A percentile compares a stretch with the other conserved stretches of the same genome.
These are phyloP conservation scores for Cymbopogon flexuosus DNA, from an alignment of 202 grass and related monocot species.

Conservation along the genomic window DNA sequence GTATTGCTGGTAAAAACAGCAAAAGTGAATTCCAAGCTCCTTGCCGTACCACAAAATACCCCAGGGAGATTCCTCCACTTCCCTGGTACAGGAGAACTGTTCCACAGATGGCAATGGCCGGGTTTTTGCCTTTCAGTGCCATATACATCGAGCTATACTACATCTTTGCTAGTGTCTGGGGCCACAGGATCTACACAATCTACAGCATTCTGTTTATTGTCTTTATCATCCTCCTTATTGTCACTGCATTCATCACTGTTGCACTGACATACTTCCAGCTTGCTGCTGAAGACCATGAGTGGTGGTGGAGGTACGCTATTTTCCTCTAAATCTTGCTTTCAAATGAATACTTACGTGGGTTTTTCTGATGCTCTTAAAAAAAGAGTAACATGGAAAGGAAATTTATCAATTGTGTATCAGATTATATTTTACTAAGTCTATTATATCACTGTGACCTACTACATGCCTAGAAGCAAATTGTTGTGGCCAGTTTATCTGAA, in stretches of 20 bases:
- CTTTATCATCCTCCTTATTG: constrained; percentile 88
- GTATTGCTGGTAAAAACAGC: constrained; percentile 97
- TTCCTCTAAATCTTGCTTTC: neutral
- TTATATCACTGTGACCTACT: neutral
- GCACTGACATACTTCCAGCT: constrained; percentile 98
- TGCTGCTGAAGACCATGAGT: constrained; percentile 96
- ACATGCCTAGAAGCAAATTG: neutral
- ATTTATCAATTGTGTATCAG: neutral
- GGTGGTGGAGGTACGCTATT: constrained; percentile 93
- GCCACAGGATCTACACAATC: constrained; percentile 96
- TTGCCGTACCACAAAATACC: constrained; percentile 87
- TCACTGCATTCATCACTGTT: constrained; percentile 95
- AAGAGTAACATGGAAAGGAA: neutral
- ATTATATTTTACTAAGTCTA: neutral
- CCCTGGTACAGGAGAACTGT: constrained; percentile 77
- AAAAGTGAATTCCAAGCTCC: constrained; percentile 90
- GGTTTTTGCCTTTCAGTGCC: constrained; percentile 94
- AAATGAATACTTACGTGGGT: neutral
- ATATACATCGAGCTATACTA: constrained; percentile 99
- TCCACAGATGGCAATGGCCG: constrained; percentile 96
- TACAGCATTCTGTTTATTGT: constrained; percentile 99
- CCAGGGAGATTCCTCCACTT: constrained; percentile 81
- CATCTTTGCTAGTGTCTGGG: constrained; percentile 98
- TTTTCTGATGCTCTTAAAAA: neutral
- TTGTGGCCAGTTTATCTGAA: neutral